Conservation (phyloP, 805 yeast species). For the Cyberlindnera sargentensis region DNA sequence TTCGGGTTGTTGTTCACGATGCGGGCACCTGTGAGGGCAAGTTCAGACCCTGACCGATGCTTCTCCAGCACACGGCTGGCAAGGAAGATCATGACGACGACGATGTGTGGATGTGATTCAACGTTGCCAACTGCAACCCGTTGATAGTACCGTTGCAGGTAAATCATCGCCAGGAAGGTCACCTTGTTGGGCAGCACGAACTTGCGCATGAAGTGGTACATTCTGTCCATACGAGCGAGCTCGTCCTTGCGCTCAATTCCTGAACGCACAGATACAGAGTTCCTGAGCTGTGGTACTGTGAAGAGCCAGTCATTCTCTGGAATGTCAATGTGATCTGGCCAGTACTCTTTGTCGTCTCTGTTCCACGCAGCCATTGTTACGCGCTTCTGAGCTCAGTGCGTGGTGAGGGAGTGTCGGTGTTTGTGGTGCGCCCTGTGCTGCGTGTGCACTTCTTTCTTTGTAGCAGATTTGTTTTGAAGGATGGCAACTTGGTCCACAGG, state of each 20-base stretch:
- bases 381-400: too few species aligned
- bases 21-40: slow-evolving; percentile 3
- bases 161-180: slow-evolving; percentile 8
- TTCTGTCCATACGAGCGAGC: not conserved
- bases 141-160: slow-evolving; percentile 18
- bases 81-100: slow-evolving; percentile 10
- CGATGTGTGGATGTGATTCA: not conserved
- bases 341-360: slow-evolving; percentile 8
- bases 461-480: too few species aligned
- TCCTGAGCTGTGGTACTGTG: slow-evolving; percentile 7
- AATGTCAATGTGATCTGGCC: slow-evolving; percentile 15
- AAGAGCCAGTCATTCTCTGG: slow-evolving; percentile 18
- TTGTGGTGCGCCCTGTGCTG: too few species aligned
- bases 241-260: not conserved
- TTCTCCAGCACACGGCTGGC: slow-evolving; percentile 17
- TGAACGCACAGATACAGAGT: slow-evolving; percentile 3
- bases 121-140: slow-evolving; percentile 1
- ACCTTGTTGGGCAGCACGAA: not conserved
- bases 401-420: too few species aligned
- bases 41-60: slow-evolving; percentile 8
- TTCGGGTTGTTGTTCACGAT: not conserved
- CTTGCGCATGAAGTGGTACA: not conserved
- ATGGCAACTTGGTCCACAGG: too few species aligned
- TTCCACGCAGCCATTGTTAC: too few species aligned
- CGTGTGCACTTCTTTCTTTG: too few species aligned